Evolutionary conservation across 2,329 filamentous ascomycete species (phyloP).

Genomic region (Diplocarpon mali): DNA sequence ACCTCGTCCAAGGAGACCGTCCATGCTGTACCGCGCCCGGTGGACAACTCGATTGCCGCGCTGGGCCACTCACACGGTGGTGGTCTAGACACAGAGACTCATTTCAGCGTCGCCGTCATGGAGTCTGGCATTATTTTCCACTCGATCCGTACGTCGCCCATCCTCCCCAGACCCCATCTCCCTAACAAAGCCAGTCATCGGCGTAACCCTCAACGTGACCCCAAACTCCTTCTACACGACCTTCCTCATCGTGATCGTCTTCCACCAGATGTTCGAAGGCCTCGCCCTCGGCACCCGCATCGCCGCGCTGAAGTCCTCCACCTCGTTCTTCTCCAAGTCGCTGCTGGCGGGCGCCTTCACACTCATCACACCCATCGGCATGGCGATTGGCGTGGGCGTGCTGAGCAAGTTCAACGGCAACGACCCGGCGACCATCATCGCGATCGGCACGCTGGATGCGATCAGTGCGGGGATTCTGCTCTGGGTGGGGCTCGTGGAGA

Average conservation of each 20-base stretch:
- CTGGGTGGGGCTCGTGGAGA: constrained; percentile 74
- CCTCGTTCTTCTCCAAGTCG: constrained; percentile 35
- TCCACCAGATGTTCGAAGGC: constrained; percentile 72
- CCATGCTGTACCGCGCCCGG: not conserved
- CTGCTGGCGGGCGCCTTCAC: constrained; percentile 54
- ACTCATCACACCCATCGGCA: constrained; percentile 64
- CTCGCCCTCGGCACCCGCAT: constrained; percentile 64
- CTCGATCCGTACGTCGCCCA: constrained; percentile 46
- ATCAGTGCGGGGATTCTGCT: constrained; percentile 64
- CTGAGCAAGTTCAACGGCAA: constrained; percentile 64
- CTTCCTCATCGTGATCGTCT: constrained; percentile 58
- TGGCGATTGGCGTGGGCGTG: constrained; percentile 70
- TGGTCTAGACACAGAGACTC: not conserved
- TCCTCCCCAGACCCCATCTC: not conserved
- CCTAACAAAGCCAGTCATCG: constrained; percentile 4
- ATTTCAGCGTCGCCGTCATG: constrained; percentile 47
- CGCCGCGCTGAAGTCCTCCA: constrained; percentile 32
- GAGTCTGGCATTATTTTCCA: constrained; percentile 69
- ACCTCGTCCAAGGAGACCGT: not conserved
- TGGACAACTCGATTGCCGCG: constrained; percentile 2
- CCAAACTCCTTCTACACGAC: constrained; percentile 45
- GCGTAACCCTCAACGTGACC: constrained; percentile 31
- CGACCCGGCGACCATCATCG: constrained; percentile 54
- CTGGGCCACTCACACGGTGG: constrained; percentile 3
- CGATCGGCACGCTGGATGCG: constrained; percentile 64